phyloP scores from a whole-genome alignment of 345 rosid species.

The Gossypium arboreum region DNA sequence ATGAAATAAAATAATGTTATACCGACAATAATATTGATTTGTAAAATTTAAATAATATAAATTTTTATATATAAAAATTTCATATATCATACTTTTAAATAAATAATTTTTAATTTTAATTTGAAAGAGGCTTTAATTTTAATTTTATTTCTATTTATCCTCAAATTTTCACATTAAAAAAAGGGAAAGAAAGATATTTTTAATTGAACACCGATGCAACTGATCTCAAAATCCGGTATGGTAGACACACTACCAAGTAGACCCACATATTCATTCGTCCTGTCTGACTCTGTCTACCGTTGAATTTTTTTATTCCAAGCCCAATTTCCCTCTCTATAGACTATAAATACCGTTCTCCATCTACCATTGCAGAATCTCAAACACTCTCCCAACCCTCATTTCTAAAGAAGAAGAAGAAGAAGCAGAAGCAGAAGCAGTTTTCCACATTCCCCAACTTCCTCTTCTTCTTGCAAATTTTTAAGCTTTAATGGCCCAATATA shows the following conservation, averaged over 20 bases:
- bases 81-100: too few species aligned
- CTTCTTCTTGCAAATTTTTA: constrained; percentile 8
- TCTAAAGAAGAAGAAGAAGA: constrained; percentile 19
- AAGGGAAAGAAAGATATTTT: neutral
- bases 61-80: too few species aligned
- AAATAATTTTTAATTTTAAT: too few species aligned
- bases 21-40: too few species aligned
- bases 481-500: constrained; percentile 33
- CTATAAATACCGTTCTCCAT: constrained; percentile 18
- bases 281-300: neutral
- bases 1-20: too few species aligned
- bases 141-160: neutral
- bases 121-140: too few species aligned
- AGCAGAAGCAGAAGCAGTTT: neutral
- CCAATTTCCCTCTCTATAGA: constrained; percentile 20
- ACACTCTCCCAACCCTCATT: neutral
- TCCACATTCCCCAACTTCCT: neutral
- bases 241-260: neutral
- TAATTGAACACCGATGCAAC: neutral
- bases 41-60: too few species aligned
- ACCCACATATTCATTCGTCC: neutral
- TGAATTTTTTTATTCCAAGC: neutral
- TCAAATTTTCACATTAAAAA: neutral
- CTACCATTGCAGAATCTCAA: neutral
- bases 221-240: neutral